Percentiles rank a stretch among this genome's conserved stretches.
Evolutionary conservation across 345 rosid genomes (phyloP).

Genomic region (Firmiana major): DNA sequence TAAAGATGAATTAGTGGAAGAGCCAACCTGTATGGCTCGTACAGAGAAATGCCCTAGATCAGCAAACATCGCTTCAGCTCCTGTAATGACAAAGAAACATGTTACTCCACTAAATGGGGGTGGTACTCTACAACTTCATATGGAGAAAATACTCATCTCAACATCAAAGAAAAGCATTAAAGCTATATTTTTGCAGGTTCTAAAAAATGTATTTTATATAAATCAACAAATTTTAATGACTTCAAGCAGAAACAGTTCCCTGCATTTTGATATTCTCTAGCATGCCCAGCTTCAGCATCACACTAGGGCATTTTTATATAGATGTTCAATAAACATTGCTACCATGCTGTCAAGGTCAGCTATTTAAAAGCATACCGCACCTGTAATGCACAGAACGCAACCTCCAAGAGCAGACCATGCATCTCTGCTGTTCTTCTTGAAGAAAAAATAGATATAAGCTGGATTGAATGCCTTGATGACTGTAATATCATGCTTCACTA

Average conservation of each 20-base stretch:
- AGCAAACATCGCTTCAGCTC: constrained; percentile 99
- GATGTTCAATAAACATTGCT: neutral
- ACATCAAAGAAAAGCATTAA: neutral
- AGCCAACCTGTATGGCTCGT: constrained; percentile 71
- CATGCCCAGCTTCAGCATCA: neutral
- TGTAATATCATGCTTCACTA: constrained; percentile 53
- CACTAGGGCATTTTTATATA: neutral
- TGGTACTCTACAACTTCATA: neutral
- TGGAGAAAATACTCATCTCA: neutral
- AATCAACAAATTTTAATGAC: neutral
- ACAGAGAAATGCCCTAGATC: constrained; percentile 98
- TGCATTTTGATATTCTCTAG: neutral
- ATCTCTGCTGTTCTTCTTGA: constrained; percentile 63
- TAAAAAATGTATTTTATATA: neutral
- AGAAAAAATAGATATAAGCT: constrained; percentile 66
- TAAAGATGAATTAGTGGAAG: constrained; percentile 9
- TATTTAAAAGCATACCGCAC: constrained; percentile 31
- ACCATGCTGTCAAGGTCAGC: neutral
- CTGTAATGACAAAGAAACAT: constrained; percentile 33
- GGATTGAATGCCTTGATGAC: constrained; percentile 88
- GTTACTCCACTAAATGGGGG: neutral
- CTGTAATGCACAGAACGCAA: constrained; percentile 91
- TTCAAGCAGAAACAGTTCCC: neutral
- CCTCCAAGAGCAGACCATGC: constrained; percentile 99
- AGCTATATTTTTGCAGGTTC: neutral